Evolutionary conservation across 495 filamentous ascomycete species (phyloP).

Genomic region (Sporormia fimetaria): DNA sequence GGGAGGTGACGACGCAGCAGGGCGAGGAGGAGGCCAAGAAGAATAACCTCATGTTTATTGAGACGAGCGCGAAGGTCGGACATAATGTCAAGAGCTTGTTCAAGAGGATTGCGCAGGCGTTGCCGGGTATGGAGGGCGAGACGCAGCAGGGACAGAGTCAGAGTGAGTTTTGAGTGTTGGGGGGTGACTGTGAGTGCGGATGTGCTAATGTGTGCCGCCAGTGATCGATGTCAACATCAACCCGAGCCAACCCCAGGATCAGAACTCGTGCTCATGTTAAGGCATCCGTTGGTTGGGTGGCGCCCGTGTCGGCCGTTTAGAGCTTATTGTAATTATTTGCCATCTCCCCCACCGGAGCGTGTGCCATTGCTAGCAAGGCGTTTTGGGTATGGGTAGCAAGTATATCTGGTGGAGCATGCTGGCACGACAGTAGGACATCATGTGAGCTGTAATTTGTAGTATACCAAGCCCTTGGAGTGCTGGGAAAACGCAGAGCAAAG

Average conservation of each 20-base stretch:
- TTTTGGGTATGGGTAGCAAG: conserved; percentile 11
- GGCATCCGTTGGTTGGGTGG: neutral
- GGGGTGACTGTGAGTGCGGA: conserved; percentile 44
- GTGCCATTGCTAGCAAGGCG: conserved; percentile 22
- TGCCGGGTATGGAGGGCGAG: conserved; percentile 90
- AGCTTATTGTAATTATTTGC: conserved; percentile 22
- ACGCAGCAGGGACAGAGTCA: conserved; percentile 32
- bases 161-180: conserved; percentile 41
- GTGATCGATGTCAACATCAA: conserved; percentile 96
- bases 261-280: conserved; percentile 75
- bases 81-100: conserved; percentile 97
- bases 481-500: neutral
- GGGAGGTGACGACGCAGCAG: conserved; percentile 86
- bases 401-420: conserved; percentile 8
- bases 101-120: conserved; percentile 90
- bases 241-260: conserved; percentile 52
- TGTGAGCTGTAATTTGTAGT: conserved; percentile 23
- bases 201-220: conserved; percentile 28
- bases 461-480: conserved; percentile 12
- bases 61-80: conserved; percentile 95
- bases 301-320: conserved; percentile 9
- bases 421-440: conserved; percentile 7
- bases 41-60: conserved; percentile 93
- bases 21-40: conserved; percentile 98
- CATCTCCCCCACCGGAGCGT: conserved; percentile 7